Base-by-base conservation (phyloP, 2,329 filamentous ascomycete species). In the Elsinoe necatrix region DNA sequence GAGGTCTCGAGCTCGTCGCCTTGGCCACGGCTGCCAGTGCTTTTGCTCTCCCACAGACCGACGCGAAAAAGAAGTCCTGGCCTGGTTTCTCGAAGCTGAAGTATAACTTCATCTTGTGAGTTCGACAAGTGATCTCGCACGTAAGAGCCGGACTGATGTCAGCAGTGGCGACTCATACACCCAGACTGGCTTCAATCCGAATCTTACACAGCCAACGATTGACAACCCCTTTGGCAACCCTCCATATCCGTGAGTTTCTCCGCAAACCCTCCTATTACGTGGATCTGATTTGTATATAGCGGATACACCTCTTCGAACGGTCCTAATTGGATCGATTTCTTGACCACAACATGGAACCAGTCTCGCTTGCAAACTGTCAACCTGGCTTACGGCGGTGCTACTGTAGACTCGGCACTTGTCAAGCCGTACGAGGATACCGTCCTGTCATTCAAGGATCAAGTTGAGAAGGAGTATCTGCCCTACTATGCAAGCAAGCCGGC, bases 211-310 rank as follows among this genome's bases (percentile, higher is more conserved):
- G 35, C 81, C 83, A 1, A 77, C 73, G 6, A 61, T 72, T 3
- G 67, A 69, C 4, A 81, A 83, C 63, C 80, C 82, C 0, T 71
- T 85, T 60, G 82, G 83, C 0, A 86, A 86, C 62, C 83, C 83
- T 0, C 48, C 71, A 0, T 80, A 79, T 60, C 78, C 76, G 57
- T 58, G 50, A 58, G 29, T 18, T 6, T n/a, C 6, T 12, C 8
- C 27, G 9, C 31, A 18, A 14, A 12, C 16, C 27, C 29, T n/a
- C 16, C 20, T 20, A 14, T 37, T 25, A 27, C 14, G 18, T 21
- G 35, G n/a, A 12, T 42, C 34, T 27, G 16, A 55, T 48, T 41
- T 35, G 7, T 4, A 3, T 9, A 11, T 23, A 60, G 58, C 8
- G 66, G 66, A 4, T 60, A 60, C 48, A 67, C 66, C 1, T 62